phyloP scores from a whole-genome alignment of 2,329 filamentous ascomycete genomes.

The Chrysosporium keratinophilum region DNA sequence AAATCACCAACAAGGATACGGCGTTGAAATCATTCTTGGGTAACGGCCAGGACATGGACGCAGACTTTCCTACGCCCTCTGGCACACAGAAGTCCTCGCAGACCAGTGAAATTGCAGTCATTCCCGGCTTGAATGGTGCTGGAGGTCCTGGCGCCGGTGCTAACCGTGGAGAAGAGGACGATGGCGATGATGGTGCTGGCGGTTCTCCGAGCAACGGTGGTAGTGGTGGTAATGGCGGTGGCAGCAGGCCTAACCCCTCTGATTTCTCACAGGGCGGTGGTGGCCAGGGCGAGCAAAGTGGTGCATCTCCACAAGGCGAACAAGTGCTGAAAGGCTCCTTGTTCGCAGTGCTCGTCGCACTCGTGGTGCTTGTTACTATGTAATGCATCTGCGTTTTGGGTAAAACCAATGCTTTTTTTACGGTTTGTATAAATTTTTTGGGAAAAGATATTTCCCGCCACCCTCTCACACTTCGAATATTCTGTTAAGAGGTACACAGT shows the following conservation, averaged over 20 bases:
- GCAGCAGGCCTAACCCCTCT: constrained; percentile 17
- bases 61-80: constrained; percentile 33
- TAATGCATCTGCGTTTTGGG: constrained; percentile 22
- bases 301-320: constrained; percentile 30
- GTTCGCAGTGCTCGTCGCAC: constrained; percentile 39
- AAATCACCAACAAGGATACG: constrained; percentile 63
- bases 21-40: constrained; percentile 67
- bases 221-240: constrained; percentile 6
- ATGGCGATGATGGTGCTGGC: constrained; percentile 16
- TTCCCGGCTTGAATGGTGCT: constrained; percentile 27
- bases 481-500: not conserved
- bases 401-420: constrained; percentile 11
- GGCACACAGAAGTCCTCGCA: constrained; percentile 23
- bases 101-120: constrained; percentile 22
- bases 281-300: constrained; percentile 13
- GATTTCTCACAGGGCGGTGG: constrained; percentile 26
- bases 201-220: constrained; percentile 18
- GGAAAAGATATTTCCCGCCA: constrained; percentile 4
- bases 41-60: constrained; percentile 65
- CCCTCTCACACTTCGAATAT: constrained; percentile 6
- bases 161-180: constrained; percentile 15
- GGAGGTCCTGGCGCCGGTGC: constrained; percentile 27
- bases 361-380: constrained; percentile 37
- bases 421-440: constrained; percentile 1
- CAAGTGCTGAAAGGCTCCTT: constrained; percentile 36